Conservation (phyloP, 1,284 basidiomycete species). For the Fomitopsis schrenkii region DNA sequence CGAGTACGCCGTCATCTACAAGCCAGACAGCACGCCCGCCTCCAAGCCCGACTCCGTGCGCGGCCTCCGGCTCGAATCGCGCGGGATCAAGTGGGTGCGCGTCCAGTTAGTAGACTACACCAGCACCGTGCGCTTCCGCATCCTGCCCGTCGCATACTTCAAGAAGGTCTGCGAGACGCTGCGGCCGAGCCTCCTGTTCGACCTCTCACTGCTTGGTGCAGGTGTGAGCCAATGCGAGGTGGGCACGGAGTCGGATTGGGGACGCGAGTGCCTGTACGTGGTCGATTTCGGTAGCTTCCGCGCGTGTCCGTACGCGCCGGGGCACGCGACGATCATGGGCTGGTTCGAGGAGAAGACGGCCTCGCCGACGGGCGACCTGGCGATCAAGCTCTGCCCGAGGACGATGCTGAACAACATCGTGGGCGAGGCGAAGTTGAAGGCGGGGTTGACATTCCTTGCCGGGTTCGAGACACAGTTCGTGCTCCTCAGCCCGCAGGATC, state of each 20-base stretch:
- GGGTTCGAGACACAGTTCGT: slow-evolving; percentile 71
- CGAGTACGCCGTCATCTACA: neutral
- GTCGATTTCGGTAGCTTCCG: slow-evolving; percentile 50
- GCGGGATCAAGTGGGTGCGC: slow-evolving; percentile 39
- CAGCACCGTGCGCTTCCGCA: slow-evolving; percentile 53
- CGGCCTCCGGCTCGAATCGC: slow-evolving; percentile 12
- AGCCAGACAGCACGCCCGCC: neutral
- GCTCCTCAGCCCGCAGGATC: slow-evolving; percentile 43
- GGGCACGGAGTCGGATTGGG: slow-evolving; percentile 41
- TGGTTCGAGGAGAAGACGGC: slow-evolving; percentile 58
- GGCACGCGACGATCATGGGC: slow-evolving; percentile 57
- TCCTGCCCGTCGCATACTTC: slow-evolving; percentile 53
- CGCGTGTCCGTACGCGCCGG: slow-evolving; percentile 48
- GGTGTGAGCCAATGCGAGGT: slow-evolving; percentile 30
- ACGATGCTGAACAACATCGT: slow-evolving; percentile 46
- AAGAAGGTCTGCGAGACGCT: slow-evolving; percentile 41
- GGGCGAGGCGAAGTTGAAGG: slow-evolving; percentile 34
- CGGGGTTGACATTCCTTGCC: slow-evolving; percentile 51
- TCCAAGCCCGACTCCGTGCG: slow-evolving; percentile 1
- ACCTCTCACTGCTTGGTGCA: slow-evolving; percentile 44
- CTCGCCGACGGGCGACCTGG: slow-evolving; percentile 27
- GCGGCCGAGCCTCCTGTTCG: slow-evolving; percentile 48
- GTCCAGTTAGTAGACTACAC: slow-evolving; percentile 57
- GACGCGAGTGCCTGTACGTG: slow-evolving; percentile 43
- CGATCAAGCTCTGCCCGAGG: slow-evolving; percentile 52